Evolutionary conservation across 169 alveolate species (phyloP), one percentile per base, ranked within the genome.

Genomic region (Cryptosporidium bovis): DNA sequence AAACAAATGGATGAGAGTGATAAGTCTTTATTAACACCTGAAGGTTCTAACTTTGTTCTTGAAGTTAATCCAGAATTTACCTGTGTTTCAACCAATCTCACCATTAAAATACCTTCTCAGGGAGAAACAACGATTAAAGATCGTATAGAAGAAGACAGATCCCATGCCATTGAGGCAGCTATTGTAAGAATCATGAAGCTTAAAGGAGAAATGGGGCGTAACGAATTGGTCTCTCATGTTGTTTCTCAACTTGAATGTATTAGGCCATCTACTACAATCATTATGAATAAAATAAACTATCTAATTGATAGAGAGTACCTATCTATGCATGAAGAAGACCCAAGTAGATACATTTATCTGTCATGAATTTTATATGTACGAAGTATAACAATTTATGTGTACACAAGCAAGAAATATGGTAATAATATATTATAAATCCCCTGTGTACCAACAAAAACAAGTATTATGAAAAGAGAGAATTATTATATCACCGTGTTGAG

Each of bases 131-230:
- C 89, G 20, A 40, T 7, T 66, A 64, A 83, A 91, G 90, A 66
- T 40, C 71, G 71, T 27, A 91, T 89, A 16, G 93, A 93, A 77
- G 96, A 94, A 55, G 97, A 96, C 66, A 93, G 97, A 51, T 90
- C 96, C 36, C 91, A 91, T n/a, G 96, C 98, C 44, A 93, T 96
- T 51, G 97, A 96, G 77, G 98, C 98, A 18, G 96, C 97, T 7
- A 94, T 95, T 36, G 98, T 96, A 51, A 93, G 96, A 56, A 94
- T 96, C 27, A 96, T 96, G 98, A 96, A 96, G 89, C 87, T 94
- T 53, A 91, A 97, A 82, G 84, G 90, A 82, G 66, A 71, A 64
- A 40, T 93, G 84, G 71, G 77, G 1, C 87, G 64, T 29, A 64
- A 31, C 10, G 71, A 56, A 31, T 40, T 93, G 15, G 65, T 93